Conservation (phyloP, 192 early-diverging fungal species). For the Coemansia sp. region DNA sequence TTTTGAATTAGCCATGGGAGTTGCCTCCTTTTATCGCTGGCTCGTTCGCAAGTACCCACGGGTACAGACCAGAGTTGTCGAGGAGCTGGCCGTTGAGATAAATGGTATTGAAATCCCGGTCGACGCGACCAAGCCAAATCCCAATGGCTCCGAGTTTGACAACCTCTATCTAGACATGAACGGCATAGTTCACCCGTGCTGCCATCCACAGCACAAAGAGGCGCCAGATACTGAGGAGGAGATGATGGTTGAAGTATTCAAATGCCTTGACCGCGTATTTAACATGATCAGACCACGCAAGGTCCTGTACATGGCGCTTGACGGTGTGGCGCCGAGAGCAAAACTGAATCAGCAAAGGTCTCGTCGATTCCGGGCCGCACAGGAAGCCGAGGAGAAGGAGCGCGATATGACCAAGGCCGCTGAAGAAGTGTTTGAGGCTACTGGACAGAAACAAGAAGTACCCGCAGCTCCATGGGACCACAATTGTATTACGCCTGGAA, state of each 20-base stretch:
- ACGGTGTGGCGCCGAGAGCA: slow-evolving; percentile 98
- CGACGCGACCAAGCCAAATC: slow-evolving; percentile 86
- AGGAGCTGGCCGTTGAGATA: slow-evolving; percentile 65
- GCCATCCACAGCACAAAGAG: slow-evolving; percentile 66
- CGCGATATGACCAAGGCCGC: slow-evolving; percentile 25
- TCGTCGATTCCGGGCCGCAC: slow-evolving; percentile 93
- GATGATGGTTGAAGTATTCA: slow-evolving; percentile 96
- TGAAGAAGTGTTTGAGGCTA: slow-evolving; percentile 60
- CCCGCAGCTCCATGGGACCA: slow-evolving; percentile 80
- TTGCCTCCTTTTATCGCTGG: slow-evolving; percentile 83
- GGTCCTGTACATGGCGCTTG: slow-evolving; percentile 97
- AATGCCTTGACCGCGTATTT: slow-evolving; percentile 95
- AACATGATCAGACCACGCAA: slow-evolving; percentile 91
- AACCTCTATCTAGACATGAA: slow-evolving; percentile 99
- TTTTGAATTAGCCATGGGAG: slow-evolving; percentile 63
- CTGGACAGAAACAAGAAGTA: slow-evolving; percentile 53
- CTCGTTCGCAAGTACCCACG: slow-evolving; percentile 76
- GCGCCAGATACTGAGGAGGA: slow-evolving; percentile 83
- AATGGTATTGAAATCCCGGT: slow-evolving; percentile 82
- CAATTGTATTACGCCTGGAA: slow-evolving; percentile 99
- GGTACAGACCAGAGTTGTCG: slow-evolving; percentile 68
- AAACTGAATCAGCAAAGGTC: slow-evolving; percentile 99
- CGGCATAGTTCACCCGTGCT: slow-evolving; percentile 89
- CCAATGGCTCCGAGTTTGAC: slow-evolving; percentile 90
- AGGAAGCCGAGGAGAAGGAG: slow-evolving; percentile 62